Percentiles rank a stretch among this genome's conserved stretches.
These are phyloP conservation scores for Backusella tuberculispora DNA, from an alignment of 192 early-diverging fungal genomes.

Conservation along the genomic window DNA sequence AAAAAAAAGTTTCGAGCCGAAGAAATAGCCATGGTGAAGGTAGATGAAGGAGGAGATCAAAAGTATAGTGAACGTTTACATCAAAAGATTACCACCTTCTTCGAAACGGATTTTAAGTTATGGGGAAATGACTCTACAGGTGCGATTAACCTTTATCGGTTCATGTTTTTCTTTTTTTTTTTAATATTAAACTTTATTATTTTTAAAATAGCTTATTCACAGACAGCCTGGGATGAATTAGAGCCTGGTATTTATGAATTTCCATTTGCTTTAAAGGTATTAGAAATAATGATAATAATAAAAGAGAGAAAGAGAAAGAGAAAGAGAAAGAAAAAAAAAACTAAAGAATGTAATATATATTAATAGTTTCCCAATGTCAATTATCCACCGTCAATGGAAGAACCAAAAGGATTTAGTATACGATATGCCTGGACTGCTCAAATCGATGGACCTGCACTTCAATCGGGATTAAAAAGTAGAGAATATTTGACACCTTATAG, in stretches of 20 bases:
- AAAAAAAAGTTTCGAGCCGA: slow-evolving; percentile 39
- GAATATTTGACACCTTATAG: slow-evolving; percentile 44
- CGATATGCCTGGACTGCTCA: slow-evolving; percentile 40
- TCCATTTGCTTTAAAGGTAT: slow-evolving; percentile 49
- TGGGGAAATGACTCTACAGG: slow-evolving; percentile 38
- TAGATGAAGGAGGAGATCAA: slow-evolving; percentile 34
- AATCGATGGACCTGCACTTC: slow-evolving; percentile 41
- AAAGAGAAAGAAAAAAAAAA: too few species aligned
- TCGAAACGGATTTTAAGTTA: slow-evolving; percentile 42
- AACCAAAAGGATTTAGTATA: slow-evolving; percentile 37
- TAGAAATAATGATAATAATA: not conserved
- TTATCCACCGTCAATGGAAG: slow-evolving; percentile 48
- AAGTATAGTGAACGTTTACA: slow-evolving; percentile 34
- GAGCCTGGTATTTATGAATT: slow-evolving; percentile 39
- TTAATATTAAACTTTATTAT: not conserved
- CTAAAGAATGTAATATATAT: not conserved
- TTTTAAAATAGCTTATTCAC: slow-evolving; percentile 32
- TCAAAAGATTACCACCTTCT: slow-evolving; percentile 38
- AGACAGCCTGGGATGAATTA: slow-evolving; percentile 43
- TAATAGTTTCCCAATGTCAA: slow-evolving; percentile 46
- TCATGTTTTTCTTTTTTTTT: not conserved
- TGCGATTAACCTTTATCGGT: not conserved
- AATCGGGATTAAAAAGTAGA: slow-evolving; percentile 41
- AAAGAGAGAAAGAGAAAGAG: too few species aligned
- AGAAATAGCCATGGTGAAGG: slow-evolving; percentile 38